Evolutionary conservation across 2,329 filamentous ascomycete species (phyloP).

Genomic region (Stachybotrys chartarum): DNA sequence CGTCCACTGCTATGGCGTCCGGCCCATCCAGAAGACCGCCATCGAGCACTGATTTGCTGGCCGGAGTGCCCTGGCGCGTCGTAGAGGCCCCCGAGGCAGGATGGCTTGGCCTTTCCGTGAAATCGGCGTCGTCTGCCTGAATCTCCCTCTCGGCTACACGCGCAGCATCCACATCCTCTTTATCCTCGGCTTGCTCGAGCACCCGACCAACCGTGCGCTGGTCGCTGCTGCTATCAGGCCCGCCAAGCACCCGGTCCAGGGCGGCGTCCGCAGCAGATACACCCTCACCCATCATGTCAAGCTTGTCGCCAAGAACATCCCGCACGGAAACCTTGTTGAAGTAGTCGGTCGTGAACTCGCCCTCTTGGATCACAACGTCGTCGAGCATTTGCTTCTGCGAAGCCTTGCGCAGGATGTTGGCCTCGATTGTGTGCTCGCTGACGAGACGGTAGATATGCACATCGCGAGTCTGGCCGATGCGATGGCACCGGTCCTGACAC

Average conservation of each 20-base stretch:
- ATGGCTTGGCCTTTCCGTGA: constrained; percentile 56
- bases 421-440: constrained; percentile 91
- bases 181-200: constrained; percentile 85
- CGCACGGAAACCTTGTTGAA: constrained; percentile 73
- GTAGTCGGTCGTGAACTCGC: constrained; percentile 95
- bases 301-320: constrained; percentile 58
- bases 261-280: constrained; percentile 72
- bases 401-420: constrained; percentile 92
- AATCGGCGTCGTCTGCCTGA: constrained; percentile 78
- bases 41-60: constrained; percentile 24
- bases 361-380: constrained; percentile 96
- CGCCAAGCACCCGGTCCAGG: constrained; percentile 77
- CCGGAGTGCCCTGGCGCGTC: constrained; percentile 45
- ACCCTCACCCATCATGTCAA: constrained; percentile 38
- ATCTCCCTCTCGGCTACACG: constrained; percentile 84
- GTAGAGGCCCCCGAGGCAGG: constrained; percentile 41
- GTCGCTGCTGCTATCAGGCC: constrained; percentile 52
- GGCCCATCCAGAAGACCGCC: constrained; percentile 19
- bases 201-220: constrained; percentile 59
- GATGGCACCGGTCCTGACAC: constrained; percentile 94
- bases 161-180: constrained; percentile 84
- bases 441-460: constrained; percentile 96
- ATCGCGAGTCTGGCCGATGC: constrained; percentile 94
- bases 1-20: constrained; percentile 23
- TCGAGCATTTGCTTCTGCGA: constrained; percentile 98